Percentiles rank a stretch among this genome's conserved stretches.
Conservation (phyloP, 1,284 basidiomycete species). For the Taiwanofungus camphoratus region DNA sequence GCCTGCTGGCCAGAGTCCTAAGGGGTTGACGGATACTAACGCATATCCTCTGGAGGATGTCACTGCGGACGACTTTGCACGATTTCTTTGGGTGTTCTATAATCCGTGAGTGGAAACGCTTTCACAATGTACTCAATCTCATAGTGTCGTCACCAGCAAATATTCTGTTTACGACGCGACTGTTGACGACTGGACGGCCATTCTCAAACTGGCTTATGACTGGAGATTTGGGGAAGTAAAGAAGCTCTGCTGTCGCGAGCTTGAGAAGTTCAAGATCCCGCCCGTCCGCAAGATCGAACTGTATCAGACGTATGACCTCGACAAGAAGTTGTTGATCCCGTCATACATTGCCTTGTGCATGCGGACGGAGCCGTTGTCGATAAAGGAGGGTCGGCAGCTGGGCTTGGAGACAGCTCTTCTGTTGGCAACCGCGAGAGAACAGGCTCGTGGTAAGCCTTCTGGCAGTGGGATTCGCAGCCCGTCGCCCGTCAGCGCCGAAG, state of each 20-base stretch:
- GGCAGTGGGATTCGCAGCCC: conserved; percentile 34
- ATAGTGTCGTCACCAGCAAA: conserved; percentile 29
- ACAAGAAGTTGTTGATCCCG: conserved; percentile 46
- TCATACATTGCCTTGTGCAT: conserved; percentile 51
- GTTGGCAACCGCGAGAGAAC: conserved; percentile 55
- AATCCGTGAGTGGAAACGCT: conserved; percentile 42
- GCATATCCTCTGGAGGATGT: conserved; percentile 48
- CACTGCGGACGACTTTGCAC: conserved; percentile 41
- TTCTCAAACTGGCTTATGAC: conserved; percentile 50
- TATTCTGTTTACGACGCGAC: conserved; percentile 53
- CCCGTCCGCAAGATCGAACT: conserved; percentile 57
- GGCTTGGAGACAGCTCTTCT: conserved; percentile 54
- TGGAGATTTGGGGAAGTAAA: conserved; percentile 62
- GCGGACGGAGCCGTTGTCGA: conserved; percentile 48
- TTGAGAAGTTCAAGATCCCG: conserved; percentile 52
- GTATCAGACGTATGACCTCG: conserved; percentile 48
- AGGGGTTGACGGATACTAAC: conserved; percentile 38
- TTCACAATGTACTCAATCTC: neutral
- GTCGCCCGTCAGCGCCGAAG: conserved; percentile 32
- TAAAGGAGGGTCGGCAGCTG: conserved; percentile 50
- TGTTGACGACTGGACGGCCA: conserved; percentile 50
- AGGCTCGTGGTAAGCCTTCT: conserved; percentile 36
- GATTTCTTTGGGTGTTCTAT: conserved; percentile 66
- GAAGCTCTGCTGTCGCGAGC: conserved; percentile 50
- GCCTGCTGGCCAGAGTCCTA: conserved; percentile 37